Conservation (phyloP, 176 grass and related monocot species). For the Echinochloa phyllopogon region DNA sequence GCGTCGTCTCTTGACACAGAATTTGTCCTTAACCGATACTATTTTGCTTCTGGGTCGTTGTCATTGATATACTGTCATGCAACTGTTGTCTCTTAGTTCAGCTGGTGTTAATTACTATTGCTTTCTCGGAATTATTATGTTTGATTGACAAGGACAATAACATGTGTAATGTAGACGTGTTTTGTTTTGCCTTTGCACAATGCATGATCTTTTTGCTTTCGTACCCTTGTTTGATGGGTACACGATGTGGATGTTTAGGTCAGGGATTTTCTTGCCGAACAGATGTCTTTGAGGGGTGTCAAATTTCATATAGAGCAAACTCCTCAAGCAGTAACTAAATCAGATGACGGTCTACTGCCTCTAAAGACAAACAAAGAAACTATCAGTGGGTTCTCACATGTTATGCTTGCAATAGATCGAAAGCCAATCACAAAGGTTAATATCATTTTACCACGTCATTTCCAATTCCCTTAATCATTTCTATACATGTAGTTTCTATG, state of each 20-base stretch:
- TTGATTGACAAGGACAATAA: conserved; percentile 37
- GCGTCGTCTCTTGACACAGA: too few relatives aligned
- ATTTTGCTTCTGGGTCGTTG: conserved; percentile 33
- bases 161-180: conserved; percentile 39
- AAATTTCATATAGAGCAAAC: conserved; percentile 69
- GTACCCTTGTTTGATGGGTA: conserved; percentile 23
- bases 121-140: conserved; percentile 47
- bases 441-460: background rate
- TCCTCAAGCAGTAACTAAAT: conserved; percentile 69
- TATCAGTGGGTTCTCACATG: conserved; percentile 75
- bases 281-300: conserved; percentile 71
- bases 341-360: conserved; percentile 57
- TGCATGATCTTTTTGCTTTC: conserved; percentile 38
- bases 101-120: conserved; percentile 37
- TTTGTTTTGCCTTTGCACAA: conserved; percentile 23
- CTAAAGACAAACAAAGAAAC: conserved; percentile 75
- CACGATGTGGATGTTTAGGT: conserved; percentile 40
- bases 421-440: conserved; percentile 79
- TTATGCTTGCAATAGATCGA: conserved; percentile 85
- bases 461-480: background rate
- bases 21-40: conserved; percentile 19
- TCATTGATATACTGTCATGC: conserved; percentile 44
- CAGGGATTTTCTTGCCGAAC: conserved; percentile 75
- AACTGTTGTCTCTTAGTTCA: conserved; percentile 36
- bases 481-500: background rate